These are phyloP conservation scores for Novakomyces olei DNA, from an alignment of 805 yeast genomes.

Conservation along the genomic window DNA sequence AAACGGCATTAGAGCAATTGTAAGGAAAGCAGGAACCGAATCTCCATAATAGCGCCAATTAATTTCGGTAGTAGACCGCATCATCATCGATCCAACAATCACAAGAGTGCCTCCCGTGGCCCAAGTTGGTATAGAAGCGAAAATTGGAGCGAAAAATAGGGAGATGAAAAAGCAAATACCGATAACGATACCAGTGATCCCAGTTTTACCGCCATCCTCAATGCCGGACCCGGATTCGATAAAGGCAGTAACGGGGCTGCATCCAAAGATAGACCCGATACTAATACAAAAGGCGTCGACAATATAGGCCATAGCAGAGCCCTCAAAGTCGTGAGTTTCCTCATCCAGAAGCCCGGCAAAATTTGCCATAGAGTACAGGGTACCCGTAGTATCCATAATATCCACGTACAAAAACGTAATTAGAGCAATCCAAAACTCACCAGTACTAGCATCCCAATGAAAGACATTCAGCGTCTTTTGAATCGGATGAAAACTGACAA, in stretches of 20 bases:
- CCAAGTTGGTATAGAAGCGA: slow-evolving; percentile 12
- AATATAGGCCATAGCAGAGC: slow-evolving; percentile 10
- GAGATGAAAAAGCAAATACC: slow-evolving; percentile 11
- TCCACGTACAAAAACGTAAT: slow-evolving; percentile 11
- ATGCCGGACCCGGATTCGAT: slow-evolving; percentile 12
- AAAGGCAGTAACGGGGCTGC: slow-evolving; percentile 11
- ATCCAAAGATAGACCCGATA: slow-evolving; percentile 10
- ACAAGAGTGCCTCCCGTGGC: slow-evolving; percentile 11
- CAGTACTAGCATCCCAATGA: slow-evolving; percentile 9
- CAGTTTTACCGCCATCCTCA: slow-evolving; percentile 11
- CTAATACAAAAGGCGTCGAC: slow-evolving; percentile 10
- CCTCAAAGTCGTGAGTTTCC: slow-evolving; percentile 11
- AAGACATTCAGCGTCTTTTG: slow-evolving; percentile 9
- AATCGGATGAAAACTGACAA: slow-evolving; percentile 10
- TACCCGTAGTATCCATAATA: slow-evolving; percentile 11
- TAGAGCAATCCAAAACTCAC: slow-evolving; percentile 11
- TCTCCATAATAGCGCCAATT: slow-evolving; percentile 11
- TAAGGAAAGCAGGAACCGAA: slow-evolving; percentile 10
- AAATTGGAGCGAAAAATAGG: slow-evolving; percentile 11
- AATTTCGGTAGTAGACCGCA: slow-evolving; percentile 8
- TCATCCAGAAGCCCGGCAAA: slow-evolving; percentile 9
- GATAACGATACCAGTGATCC: slow-evolving; percentile 9
- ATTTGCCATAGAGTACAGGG: slow-evolving; percentile 11
- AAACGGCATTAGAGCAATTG: slow-evolving; percentile 12
- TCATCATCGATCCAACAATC: slow-evolving; percentile 11